These are phyloP conservation scores for Phytophthora cajani DNA, from an alignment of 352 stramenopile species.

Conservation along the genomic window DNA sequence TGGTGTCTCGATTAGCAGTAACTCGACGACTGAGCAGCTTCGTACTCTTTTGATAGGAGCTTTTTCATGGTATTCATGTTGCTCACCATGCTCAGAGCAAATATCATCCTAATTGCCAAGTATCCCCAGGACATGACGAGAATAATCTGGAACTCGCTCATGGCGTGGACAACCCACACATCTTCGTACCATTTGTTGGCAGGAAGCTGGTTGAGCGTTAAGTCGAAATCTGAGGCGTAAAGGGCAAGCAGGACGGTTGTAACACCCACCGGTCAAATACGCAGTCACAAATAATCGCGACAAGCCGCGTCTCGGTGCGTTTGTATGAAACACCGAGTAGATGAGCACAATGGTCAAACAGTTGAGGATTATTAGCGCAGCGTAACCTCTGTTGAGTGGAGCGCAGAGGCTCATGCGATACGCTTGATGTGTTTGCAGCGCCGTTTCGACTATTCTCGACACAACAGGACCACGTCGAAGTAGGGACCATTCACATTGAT, in stretches of 20 bases:
- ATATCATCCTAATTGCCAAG: neutral
- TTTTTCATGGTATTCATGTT: slow-evolving; percentile 3
- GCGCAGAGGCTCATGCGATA: neutral
- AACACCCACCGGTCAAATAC: neutral
- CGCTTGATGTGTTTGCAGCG: neutral
- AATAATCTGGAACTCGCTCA: slow-evolving; percentile 1
- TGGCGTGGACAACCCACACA: neutral
- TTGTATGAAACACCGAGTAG: neutral
- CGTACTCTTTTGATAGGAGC: neutral
- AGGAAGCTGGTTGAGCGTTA: neutral
- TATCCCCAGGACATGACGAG: neutral
- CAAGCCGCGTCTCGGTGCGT: neutral
- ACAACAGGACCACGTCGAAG: neutral
- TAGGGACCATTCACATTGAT: neutral
- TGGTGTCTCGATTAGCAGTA: neutral
- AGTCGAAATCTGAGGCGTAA: neutral
- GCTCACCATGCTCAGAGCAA: neutral
- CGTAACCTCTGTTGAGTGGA: neutral
- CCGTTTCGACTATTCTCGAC: neutral
- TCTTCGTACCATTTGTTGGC: neutral
- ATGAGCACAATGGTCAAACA: neutral
- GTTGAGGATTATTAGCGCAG: neutral
- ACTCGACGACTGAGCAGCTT: neutral
- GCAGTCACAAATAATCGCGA: neutral
- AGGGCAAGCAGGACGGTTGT: neutral